Evolutionary conservation across 768 basidiomycete genomes (phyloP), one percentile per base, ranked within the genome.

Genomic region (Candolleomyces eurysporus): DNA sequence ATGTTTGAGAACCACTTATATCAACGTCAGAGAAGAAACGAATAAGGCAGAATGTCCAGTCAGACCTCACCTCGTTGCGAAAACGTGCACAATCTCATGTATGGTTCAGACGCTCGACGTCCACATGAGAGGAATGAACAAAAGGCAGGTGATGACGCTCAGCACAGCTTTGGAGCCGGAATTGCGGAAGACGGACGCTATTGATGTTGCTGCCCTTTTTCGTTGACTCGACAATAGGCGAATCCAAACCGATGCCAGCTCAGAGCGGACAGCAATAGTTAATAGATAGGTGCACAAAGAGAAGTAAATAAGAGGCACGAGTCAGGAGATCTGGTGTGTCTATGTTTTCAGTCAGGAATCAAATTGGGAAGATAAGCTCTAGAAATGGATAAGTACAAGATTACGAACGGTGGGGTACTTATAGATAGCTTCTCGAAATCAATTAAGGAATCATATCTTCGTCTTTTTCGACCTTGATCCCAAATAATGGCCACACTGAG

Each of bases 401-500:
- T 36, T 36, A 6, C 11, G 36, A 11, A 26, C 26, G 26, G 26
- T 26, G 4, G 2, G 26, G 26, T 26, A 26, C 2, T 36, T 36
- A 36, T 36, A 36, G 36, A 11, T 36, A 36, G 26, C 26, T 11
- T 36, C 36, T 16, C 30, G 9, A 31, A 50, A 61, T n/a, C 32
- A 22, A 61, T 58, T 48, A 68, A 13, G 57, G 62, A 55, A 51
- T 52, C 74, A 73, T 74, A 32, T 78, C 76, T 30, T 77, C 69
- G 17, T 77, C 79, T 48, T 70, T 72, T 21, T 77, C 68, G 2
- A 76, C 74, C 40, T 65, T 69, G 17, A 78, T 69, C 14, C 84
- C 83, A 63, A 74, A 82, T 22, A 66, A 73, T 7, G 72, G 71
- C 85, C 84, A 87, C 48, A 83, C 76, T 5, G 65, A 31, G 0